Conservation (phyloP, 2,329 filamentous ascomycete genomes). For the Aspergillus pseudoterreus region DNA sequence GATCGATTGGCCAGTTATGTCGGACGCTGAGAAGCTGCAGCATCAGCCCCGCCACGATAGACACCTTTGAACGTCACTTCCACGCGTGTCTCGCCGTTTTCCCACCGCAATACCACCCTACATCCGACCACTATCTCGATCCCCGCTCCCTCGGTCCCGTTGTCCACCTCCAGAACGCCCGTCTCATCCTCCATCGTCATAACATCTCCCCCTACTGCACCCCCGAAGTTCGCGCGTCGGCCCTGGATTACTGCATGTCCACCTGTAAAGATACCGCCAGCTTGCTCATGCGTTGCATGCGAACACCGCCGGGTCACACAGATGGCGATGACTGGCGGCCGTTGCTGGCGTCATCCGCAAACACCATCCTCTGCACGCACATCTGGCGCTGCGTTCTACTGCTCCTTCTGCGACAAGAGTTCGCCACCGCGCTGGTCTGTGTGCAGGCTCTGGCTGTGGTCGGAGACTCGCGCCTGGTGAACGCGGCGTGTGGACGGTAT, state of each 20-base stretch:
- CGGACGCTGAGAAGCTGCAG: conserved; percentile 66
- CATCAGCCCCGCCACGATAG: conserved; percentile 64
- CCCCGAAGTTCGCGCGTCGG: conserved; percentile 61
- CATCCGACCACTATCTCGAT: conserved; percentile 65
- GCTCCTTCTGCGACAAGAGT: conserved; percentile 70
- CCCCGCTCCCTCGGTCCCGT: conserved; percentile 71
- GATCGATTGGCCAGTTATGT: conserved; percentile 70
- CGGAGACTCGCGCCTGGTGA: conserved; percentile 67
- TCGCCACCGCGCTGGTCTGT: conserved; percentile 68
- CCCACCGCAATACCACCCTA: conserved; percentile 68
- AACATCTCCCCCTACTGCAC: conserved; percentile 74
- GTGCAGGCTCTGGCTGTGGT: conserved; percentile 69
- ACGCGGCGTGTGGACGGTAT: conserved; percentile 74
- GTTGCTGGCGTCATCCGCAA: conserved; percentile 63
- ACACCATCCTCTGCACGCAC: conserved; percentile 73
- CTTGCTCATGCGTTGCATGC: conserved; percentile 66
- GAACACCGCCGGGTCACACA: conserved; percentile 17
- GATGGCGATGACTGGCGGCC: conserved; percentile 48
- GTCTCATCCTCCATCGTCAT: conserved; percentile 82
- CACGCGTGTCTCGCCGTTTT: conserved; percentile 70
- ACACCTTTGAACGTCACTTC: conserved; percentile 80
- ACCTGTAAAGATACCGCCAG: conserved; percentile 75
- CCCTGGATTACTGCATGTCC: conserved; percentile 72
- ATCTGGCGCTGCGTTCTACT: conserved; percentile 84
- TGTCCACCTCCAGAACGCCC: conserved; percentile 73